Percentiles rank a stretch among this genome's conserved stretches.
These are phyloP conservation scores for Macrophomina tecta DNA, from an alignment of 2,329 filamentous ascomycete genomes.

Conservation along the genomic window DNA sequence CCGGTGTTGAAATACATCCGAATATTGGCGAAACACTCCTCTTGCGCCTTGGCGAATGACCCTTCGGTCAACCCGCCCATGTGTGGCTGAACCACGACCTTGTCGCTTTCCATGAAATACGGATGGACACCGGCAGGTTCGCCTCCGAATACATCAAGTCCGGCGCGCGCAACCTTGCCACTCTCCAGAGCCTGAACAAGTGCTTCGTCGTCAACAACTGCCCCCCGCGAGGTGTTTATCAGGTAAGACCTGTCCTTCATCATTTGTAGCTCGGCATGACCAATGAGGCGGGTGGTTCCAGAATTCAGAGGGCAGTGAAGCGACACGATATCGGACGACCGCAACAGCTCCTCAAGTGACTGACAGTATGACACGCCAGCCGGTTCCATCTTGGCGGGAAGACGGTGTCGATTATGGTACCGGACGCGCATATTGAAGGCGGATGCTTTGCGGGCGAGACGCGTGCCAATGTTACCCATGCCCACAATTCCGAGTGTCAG, in stretches of 20 bases:
- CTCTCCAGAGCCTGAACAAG: conserved; percentile 54
- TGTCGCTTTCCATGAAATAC: conserved; percentile 48
- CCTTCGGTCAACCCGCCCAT: conserved; percentile 53
- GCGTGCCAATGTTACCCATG: conserved; percentile 56
- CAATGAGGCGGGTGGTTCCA: conserved; percentile 50
- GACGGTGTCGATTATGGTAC: conserved; percentile 51
- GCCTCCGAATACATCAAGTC: conserved; percentile 56
- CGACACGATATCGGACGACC: conserved; percentile 50
- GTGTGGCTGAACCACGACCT: conserved; percentile 54
- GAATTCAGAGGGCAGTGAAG: conserved; percentile 57
- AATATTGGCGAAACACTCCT: conserved; percentile 56
- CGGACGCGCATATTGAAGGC: conserved; percentile 53
- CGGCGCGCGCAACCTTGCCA: conserved; percentile 55
- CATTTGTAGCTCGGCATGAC: conserved; percentile 46
- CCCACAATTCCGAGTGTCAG: conserved; percentile 57
- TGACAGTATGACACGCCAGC: conserved; percentile 45
- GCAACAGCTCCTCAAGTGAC: conserved; percentile 49
- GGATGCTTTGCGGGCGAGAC: conserved; percentile 48
- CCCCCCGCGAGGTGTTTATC: conserved; percentile 60
- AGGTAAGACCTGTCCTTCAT: conserved; percentile 58
- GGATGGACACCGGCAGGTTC: conserved; percentile 51
- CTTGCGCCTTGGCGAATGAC: conserved; percentile 51
- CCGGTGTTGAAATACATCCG: conserved; percentile 48
- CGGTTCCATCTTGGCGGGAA: conserved; percentile 44
- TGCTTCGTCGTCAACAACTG: conserved; percentile 57